Conservation (phyloP, 768 basidiomycete genomes). For the Phaeotremella fagi region DNA sequence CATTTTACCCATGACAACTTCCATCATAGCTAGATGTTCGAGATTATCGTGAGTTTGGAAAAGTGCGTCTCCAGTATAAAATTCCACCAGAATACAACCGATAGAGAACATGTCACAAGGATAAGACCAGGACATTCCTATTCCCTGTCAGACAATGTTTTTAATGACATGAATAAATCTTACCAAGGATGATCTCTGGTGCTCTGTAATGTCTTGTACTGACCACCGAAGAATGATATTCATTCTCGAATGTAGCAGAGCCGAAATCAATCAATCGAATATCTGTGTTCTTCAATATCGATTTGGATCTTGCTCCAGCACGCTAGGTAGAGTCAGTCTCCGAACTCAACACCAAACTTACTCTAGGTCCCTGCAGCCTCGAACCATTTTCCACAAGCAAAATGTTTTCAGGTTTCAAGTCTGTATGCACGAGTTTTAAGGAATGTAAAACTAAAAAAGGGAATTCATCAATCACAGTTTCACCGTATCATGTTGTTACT, state of each 20-base stretch:
- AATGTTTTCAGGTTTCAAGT: conserved; percentile 98
- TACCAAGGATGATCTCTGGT: conserved; percentile 96
- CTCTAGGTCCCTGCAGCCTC: conserved; percentile 31
- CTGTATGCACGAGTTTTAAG: conserved; percentile 88
- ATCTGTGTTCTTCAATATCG: conserved; percentile 60
- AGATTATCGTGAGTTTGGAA: conserved; percentile 99
- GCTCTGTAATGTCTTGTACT: conserved; percentile 97
- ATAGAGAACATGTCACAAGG: conserved; percentile 98
- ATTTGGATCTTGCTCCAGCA: not conserved
- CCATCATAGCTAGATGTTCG: conserved; percentile 99
- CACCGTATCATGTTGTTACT: conserved; percentile 46
- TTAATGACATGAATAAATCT: conserved; percentile 43
- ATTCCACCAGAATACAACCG: conserved; percentile 97
- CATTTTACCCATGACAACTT: conserved; percentile 98
- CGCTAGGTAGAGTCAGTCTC: not conserved
- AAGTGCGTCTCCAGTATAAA: conserved; percentile 94
- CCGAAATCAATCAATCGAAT: conserved; percentile 98
- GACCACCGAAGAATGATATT: conserved; percentile 97
- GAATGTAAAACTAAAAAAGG: conserved; percentile 72
- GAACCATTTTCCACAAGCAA: conserved; percentile 82
- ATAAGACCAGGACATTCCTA: conserved; percentile 95
- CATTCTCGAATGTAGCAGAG: conserved; percentile 93
- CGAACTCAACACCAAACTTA: conserved; percentile 17
- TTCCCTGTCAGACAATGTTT: too few relatives aligned
- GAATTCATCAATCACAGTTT: not conserved